Percentiles rank a stretch among this genome's conserved stretches.
phyloP scores from a whole-genome alignment of 345 rosid genomes.

The Lenwebbia sp. region DNA sequence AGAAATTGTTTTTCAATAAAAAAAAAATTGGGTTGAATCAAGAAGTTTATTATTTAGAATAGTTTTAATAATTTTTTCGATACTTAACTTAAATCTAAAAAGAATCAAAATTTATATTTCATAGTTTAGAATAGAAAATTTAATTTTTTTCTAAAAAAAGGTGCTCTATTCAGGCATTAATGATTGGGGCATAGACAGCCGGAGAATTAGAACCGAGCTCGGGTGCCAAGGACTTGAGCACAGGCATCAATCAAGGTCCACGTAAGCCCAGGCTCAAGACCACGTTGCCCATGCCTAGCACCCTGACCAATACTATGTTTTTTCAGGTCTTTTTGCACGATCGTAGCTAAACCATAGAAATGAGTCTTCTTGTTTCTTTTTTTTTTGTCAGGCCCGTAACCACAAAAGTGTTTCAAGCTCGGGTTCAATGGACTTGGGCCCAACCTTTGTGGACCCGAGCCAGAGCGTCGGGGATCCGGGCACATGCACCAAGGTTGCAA shows the following conservation, averaged over 20 bases:
- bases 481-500: fast-evolving
- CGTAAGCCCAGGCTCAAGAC: not conserved
- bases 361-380: not conserved
- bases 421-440: not conserved
- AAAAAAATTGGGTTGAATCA: no score
- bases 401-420: not conserved
- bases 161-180: not conserved
- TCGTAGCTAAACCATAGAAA: not conserved
- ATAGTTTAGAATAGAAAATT: not conserved
- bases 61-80: not conserved
- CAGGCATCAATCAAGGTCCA: not conserved
- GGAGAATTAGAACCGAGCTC: not conserved
- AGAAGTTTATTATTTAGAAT: no score
- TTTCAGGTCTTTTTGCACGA: fast-evolving
- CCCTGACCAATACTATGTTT: not conserved
- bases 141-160: not conserved
- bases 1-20: not conserved
- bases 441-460: not conserved
- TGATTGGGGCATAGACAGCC: fast-evolving
- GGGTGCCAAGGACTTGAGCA: not conserved
- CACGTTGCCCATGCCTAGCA: not conserved
- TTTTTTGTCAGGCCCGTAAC: not conserved
- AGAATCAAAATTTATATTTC: not conserved
- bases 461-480: fast-evolving
- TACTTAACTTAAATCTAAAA: not conserved